A percentile compares a stretch with the other conserved stretches of the same genome.
phyloP scores from a whole-genome alignment of 2,329 filamentous ascomycete species.

The Monosporascus sp. region DNA sequence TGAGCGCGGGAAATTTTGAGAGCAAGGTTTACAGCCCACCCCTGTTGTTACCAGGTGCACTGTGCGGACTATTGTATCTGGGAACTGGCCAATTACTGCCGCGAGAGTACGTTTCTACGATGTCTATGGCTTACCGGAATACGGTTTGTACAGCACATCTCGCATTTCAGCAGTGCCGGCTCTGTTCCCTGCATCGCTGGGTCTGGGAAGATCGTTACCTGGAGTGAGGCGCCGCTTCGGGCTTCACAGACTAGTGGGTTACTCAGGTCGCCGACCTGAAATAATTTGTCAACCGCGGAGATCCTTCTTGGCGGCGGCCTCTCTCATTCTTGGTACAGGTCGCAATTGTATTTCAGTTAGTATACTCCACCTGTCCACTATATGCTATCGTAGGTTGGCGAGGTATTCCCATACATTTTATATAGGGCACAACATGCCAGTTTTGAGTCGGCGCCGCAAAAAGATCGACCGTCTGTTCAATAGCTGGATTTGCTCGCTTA shows the following conservation, averaged over 20 bases:
- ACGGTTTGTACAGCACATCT: neutral
- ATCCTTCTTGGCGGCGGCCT: conserved; percentile 18
- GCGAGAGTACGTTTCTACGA: neutral
- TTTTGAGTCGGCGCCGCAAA: too few relatives aligned
- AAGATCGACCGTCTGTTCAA: too few relatives aligned
- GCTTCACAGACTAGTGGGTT: conserved; percentile 17
- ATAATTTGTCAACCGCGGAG: conserved; percentile 18
- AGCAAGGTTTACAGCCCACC: neutral
- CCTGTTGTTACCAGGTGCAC: neutral
- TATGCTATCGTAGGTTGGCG: too few relatives aligned
- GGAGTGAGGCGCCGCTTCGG: conserved; percentile 15
- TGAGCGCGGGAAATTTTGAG: neutral
- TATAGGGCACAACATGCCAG: too few relatives aligned
- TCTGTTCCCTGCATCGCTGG: conserved; percentile 4
- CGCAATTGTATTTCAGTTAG: conserved; percentile 13
- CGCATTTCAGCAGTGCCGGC: neutral
- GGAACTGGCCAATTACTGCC: neutral
- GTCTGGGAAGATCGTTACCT: conserved; percentile 15
- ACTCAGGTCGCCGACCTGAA: conserved; percentile 20
- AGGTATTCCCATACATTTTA: too few relatives aligned
- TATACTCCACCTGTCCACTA: neutral
- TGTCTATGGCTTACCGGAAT: too few relatives aligned
- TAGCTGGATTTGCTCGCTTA: too few relatives aligned
- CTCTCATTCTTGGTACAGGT: conserved; percentile 13
- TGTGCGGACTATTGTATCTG: neutral